These are phyloP conservation scores for Rhizopus microsporus DNA, from an alignment of 371 early-diverging fungal genomes.

Conservation along the genomic window DNA sequence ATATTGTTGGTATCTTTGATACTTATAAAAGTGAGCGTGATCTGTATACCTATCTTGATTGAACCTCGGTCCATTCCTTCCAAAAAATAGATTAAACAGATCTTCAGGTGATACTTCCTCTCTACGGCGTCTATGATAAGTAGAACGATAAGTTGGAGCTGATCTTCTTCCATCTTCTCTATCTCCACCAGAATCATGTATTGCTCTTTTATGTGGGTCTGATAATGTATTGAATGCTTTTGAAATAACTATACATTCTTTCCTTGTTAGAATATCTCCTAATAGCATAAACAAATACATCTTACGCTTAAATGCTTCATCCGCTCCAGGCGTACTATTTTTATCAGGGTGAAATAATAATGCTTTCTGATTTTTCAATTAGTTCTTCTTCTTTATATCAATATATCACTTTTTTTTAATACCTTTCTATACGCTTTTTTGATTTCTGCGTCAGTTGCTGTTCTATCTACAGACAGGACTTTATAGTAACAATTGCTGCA, in stretches of 20 bases:
- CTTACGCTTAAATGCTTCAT: conserved; percentile 93
- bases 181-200: conserved; percentile 89
- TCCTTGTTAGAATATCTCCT: not conserved
- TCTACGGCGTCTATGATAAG: conserved; percentile 44
- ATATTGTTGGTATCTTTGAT: conserved; percentile 7
- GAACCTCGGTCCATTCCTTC: conserved; percentile 22
- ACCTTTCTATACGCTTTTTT: conserved; percentile 97
- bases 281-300: conserved; percentile 2
- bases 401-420: conserved; percentile 4
- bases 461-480: conserved; percentile 83
- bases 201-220: conserved; percentile 81
- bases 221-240: conserved; percentile 89
- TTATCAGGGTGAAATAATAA: conserved; percentile 98
- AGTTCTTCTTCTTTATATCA: not conserved
- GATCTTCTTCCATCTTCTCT: conserved; percentile 42
- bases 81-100: conserved; percentile 91
- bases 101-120: conserved; percentile 89
- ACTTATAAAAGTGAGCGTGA: no score
- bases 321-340: conserved; percentile 94
- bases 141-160: conserved; percentile 21
- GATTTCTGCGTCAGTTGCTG: conserved; percentile 84
- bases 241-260: conserved; percentile 63
- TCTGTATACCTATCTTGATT: not conserved
- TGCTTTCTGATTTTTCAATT: conserved; percentile 70
- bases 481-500: conserved; percentile 85